A percentile compares a stretch with the other conserved stretches of the same genome.
Evolutionary conservation across 179 eudicot species (phyloP).

Genomic region (Pouteria campechiana): DNA sequence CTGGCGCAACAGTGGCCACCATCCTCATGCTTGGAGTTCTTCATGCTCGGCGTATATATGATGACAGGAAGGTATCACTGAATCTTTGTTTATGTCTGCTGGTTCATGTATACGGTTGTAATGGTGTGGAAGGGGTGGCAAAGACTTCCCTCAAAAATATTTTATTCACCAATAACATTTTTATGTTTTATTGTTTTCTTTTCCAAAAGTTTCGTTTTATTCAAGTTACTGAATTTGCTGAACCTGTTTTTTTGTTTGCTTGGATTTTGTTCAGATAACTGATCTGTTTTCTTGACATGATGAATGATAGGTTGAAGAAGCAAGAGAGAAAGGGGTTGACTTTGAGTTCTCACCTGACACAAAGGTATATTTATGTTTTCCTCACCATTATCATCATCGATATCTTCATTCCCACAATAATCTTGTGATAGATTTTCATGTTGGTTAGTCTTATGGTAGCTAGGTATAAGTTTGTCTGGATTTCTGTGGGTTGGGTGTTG

Average conservation of each 20-base stretch:
- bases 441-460: no score
- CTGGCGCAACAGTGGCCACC: conserved; percentile 92
- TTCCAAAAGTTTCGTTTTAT: no score
- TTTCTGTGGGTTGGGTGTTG: no score
- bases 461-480: no score
- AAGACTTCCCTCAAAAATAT: no score
- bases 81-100: no score
- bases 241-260: background rate
- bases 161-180: no score
- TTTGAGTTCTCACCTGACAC: conserved; percentile 70
- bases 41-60: conserved; percentile 83
- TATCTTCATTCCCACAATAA: background rate
- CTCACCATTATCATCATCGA: background rate
- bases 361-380: conserved; percentile 34
- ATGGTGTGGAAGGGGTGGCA: no score
- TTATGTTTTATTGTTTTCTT: no score
- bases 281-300: background rate
- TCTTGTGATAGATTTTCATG: no score
- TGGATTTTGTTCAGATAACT: background rate
- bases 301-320: conserved; percentile 65
- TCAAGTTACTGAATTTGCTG: no score
- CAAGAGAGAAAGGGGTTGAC: conserved; percentile 70
- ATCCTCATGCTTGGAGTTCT: conserved; percentile 88
- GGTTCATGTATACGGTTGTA: no score
- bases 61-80: conserved; percentile 80